These are phyloP conservation scores for Thielaviopsis cerberus DNA, from an alignment of 2,329 filamentous ascomycete species.

Conservation along the genomic window DNA sequence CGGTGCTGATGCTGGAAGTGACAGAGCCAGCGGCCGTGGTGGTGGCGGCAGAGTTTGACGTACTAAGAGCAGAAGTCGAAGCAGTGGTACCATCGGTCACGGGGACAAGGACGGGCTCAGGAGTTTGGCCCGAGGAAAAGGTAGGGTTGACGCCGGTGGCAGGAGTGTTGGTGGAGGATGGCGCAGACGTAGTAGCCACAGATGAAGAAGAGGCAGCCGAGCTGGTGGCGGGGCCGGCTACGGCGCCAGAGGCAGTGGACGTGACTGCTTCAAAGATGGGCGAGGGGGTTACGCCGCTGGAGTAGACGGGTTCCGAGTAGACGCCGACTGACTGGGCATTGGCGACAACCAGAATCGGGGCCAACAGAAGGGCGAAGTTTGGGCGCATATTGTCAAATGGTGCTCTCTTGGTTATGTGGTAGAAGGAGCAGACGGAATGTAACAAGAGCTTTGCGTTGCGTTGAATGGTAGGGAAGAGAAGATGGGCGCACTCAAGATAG, in stretches of 20 bases:
- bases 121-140: constrained; percentile 4
- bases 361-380: constrained; percentile 3
- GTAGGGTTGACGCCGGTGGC: constrained; percentile 3
- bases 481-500: neutral
- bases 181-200: neutral
- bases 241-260: neutral
- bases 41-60: neutral
- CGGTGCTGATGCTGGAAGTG: neutral
- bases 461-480: neutral
- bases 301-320: constrained; percentile 6
- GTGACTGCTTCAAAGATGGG: constrained; percentile 10
- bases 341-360: constrained; percentile 1
- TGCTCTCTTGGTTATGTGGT: neutral
- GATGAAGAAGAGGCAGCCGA: neutral
- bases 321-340: neutral
- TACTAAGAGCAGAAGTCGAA: no score
- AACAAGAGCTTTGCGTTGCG: neutral
- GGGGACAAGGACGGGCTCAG: neutral
- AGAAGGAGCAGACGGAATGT: neutral
- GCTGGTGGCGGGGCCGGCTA: neutral
- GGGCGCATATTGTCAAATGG: constrained; percentile 2
- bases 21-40: neutral
- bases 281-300: constrained; percentile 4
- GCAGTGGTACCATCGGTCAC: no score
- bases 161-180: neutral